Evolutionary conservation across 2,329 filamentous ascomycete genomes (phyloP).

Genomic region (Ustilaginoidea virens): DNA sequence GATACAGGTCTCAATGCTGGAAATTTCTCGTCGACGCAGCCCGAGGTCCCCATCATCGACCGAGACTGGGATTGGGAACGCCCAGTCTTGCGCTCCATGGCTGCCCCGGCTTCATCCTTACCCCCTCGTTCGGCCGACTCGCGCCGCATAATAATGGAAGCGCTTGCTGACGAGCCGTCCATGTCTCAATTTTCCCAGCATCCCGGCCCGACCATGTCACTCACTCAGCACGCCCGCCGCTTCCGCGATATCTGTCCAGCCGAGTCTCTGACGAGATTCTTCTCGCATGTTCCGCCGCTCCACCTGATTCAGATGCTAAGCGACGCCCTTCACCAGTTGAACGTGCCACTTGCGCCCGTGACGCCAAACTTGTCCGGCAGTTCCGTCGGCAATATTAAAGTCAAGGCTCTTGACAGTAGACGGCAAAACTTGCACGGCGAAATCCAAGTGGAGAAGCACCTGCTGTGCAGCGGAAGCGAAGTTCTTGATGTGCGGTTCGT

Average conservation of each 20-base stretch:
- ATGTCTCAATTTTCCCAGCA: slow-evolving; percentile 72
- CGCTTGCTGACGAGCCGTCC: slow-evolving; percentile 72
- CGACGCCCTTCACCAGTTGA: slow-evolving; percentile 71
- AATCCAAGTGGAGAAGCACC: slow-evolving; percentile 54
- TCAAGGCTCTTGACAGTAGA: slow-evolving; percentile 60
- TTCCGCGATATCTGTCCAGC: slow-evolving; percentile 87
- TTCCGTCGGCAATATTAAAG: slow-evolving; percentile 47
- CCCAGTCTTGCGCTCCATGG: slow-evolving; percentile 41
- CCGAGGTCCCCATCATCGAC: slow-evolving; percentile 61
- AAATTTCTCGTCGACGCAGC: slow-evolving; percentile 67
- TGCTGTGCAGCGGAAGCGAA: slow-evolving; percentile 39
- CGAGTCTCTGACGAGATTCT: slow-evolving; percentile 81
- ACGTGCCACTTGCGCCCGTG: slow-evolving; percentile 52
- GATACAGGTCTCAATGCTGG: slow-evolving; percentile 31
- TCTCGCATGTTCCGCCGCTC: slow-evolving; percentile 61
- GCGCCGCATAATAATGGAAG: slow-evolving; percentile 35
- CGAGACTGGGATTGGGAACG: slow-evolving; percentile 79
- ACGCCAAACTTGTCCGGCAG: slow-evolving; percentile 33
- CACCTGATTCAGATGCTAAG: slow-evolving; percentile 67
- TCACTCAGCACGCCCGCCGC: slow-evolving; percentile 76
- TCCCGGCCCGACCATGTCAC: slow-evolving; percentile 62
- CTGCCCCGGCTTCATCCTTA: slow-evolving; percentile 21
- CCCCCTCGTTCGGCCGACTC: slow-evolving; percentile 16
- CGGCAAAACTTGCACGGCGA: slow-evolving; percentile 60
- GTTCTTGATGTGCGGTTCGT: slow-evolving; percentile 78